These are phyloP conservation scores for Puccinia triticina DNA, from an alignment of 1,284 basidiomycete species.

Conservation along the genomic window DNA sequence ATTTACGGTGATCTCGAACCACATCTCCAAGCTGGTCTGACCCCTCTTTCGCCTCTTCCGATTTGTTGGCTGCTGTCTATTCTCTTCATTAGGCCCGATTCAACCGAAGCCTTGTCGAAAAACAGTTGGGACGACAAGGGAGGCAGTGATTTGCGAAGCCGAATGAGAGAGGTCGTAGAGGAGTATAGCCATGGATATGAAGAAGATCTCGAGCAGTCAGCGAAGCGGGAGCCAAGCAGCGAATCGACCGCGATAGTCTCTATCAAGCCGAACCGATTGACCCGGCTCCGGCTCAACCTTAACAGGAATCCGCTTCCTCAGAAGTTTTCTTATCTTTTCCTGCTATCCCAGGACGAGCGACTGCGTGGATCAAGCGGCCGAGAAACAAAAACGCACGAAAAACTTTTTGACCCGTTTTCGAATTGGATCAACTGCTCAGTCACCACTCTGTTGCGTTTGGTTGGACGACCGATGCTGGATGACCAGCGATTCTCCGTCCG, in stretches of 20 bases:
- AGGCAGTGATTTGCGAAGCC: not conserved
- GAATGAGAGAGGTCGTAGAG: not conserved
- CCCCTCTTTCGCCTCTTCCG: not conserved
- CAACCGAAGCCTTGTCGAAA: not conserved
- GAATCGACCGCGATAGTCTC: not conserved
- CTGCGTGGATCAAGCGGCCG: not conserved
- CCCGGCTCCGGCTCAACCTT: not conserved
- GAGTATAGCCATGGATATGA: not conserved
- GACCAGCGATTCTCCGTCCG: constrained; percentile 3
- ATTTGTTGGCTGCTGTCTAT: not conserved
- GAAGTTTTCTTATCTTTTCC: constrained; percentile 1
- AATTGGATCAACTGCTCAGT: not conserved
- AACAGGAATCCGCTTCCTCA: constrained; percentile 1
- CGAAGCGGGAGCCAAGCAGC: not conserved
- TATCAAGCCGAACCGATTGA: not conserved
- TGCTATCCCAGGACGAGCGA: not conserved
- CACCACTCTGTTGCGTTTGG: not conserved
- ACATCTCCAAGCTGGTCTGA: not conserved
- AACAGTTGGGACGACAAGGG: not conserved
- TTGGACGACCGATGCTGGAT: not conserved
- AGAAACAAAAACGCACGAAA: not conserved
- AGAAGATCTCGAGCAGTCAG: not conserved
- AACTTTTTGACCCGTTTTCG: constrained; percentile 8
- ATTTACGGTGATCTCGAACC: not conserved
- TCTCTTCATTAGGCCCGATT: not conserved